A percentile compares a stretch with the other conserved stretches of the same genome.
Conservation (phyloP, 805 yeast species). For the Sungouiella blattae region DNA sequence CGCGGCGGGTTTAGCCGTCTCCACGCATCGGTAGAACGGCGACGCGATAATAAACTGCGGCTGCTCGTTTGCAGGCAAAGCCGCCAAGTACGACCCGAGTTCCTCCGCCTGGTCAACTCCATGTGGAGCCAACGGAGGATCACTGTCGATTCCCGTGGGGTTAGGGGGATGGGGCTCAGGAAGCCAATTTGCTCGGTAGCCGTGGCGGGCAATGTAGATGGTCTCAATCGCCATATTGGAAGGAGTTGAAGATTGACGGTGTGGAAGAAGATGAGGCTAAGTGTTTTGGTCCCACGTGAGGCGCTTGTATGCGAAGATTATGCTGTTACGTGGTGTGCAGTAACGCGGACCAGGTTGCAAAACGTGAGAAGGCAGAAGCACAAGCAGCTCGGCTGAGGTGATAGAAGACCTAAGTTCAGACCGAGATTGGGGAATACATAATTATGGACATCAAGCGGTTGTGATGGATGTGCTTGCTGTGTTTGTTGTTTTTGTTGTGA, state of each 20-base stretch:
- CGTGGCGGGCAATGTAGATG: conserved; percentile 79
- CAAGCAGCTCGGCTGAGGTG: too few relatives aligned
- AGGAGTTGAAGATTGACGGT: not conserved
- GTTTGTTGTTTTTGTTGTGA: too few relatives aligned
- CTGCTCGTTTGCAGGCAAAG: conserved; percentile 47
- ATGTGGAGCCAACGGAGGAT: conserved; percentile 82
- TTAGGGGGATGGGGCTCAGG: conserved; percentile 69
- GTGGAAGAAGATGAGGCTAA: not conserved
- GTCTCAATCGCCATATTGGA: conserved; percentile 43
- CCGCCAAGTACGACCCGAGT: conserved; percentile 54
- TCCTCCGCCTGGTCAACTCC: conserved; percentile 88
- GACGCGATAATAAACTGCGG: conserved; percentile 74
- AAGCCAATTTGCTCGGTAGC: conserved; percentile 84
- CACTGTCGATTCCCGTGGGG: conserved; percentile 89
- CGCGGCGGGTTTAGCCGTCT: conserved; percentile 74
- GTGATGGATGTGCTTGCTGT: too few relatives aligned
- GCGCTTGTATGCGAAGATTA: too few relatives aligned
- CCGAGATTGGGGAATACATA: too few relatives aligned
- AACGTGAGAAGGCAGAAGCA: too few relatives aligned
- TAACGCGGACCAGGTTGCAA: too few relatives aligned
- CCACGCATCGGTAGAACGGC: conserved; percentile 87
- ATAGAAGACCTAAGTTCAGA: too few relatives aligned
- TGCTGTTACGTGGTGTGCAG: too few relatives aligned
- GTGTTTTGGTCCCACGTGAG: not conserved
- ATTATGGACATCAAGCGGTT: too few relatives aligned